Base-by-base conservation (phyloP, 108 stramenopile species). In the Stephanodiscus minutulus region DNA sequence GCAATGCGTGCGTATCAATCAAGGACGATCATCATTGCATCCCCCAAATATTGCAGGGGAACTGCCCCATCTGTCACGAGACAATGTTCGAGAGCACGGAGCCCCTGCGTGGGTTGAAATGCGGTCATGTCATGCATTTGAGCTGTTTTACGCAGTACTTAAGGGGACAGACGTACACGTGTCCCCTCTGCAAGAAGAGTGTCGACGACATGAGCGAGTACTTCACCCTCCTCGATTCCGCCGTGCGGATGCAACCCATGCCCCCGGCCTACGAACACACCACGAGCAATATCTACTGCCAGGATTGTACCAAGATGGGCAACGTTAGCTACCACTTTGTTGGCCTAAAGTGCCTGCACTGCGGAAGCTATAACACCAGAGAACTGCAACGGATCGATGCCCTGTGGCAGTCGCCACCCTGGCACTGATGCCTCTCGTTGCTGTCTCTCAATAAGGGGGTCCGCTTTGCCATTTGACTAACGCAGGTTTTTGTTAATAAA, bases 91-190 rank as follows among this genome's bases (percentile, higher is more conserved):
- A 91, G 62, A 88, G 92, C 37, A 97, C 96, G 8, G 87, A 95
- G 61, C 91, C 90, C 21, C 83, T 97, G 11, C 83, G 84, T 55
- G 88, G 89, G 50, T 83, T 98, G 21, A 81, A 84, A 48, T 98
- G 98, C 66, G 98, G 98, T 5, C 98, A 98, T 68, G 90, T 96
- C 47, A 95, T 97, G 96, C 98, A 97, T 80, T 68, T 95, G 58
- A 73, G 85, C 18, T 98, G 98, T 82, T 97, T 91, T 83, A 84
- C 76, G 7, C 68, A 80, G 70, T 90, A 92, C 61, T 69, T 86
- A 54, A 74, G 91, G 22, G 81, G 84, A 2, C 79, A 82, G 22
- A 54, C 64, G 27, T 90, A 91, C 68, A 92, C 91, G 11, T 96
- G 95, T 65, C 95, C 91, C 0, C 73, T 96, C 6, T 96, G 95